Evolutionary conservation across 2,329 filamentous ascomycete species (phyloP).

Genomic region (Apiospora hydei): DNA sequence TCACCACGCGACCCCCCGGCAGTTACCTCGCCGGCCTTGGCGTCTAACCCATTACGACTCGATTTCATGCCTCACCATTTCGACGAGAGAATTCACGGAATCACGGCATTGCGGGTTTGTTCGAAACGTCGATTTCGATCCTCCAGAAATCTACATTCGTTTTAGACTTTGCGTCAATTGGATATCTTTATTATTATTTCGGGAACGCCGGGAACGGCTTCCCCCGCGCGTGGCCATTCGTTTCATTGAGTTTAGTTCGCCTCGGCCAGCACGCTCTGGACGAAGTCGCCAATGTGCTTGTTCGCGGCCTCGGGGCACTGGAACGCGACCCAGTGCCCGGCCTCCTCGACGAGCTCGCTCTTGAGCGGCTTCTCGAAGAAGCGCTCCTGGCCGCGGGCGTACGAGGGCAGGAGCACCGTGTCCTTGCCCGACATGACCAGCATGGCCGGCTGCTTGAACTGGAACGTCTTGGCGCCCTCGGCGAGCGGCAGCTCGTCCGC

Average conservation of each 20-base stretch:
- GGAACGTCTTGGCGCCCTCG: slow-evolving; percentile 62
- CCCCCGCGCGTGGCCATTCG: not conserved
- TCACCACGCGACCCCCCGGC: slow-evolving; percentile 1
- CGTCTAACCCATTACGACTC: not conserved
- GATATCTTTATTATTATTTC: not conserved
- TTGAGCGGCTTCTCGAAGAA: slow-evolving; percentile 68
- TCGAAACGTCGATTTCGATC: not conserved
- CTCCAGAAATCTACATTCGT: no score
- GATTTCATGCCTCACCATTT: not conserved
- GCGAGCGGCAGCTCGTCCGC: slow-evolving; percentile 77
- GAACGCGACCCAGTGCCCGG: slow-evolving; percentile 86
- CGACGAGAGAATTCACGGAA: not conserved
- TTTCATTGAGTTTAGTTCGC: no score
- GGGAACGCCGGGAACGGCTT: not conserved
- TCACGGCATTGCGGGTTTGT: not conserved
- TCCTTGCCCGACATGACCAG: slow-evolving; percentile 79
- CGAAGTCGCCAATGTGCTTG: slow-evolving; percentile 68
- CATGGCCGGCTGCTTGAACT: slow-evolving; percentile 66
- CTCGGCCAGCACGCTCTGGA: slow-evolving; percentile 21
- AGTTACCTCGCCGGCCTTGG: not conserved
- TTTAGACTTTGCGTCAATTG: slow-evolving; percentile 1
- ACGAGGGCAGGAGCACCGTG: slow-evolving; percentile 71
- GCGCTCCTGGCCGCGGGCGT: slow-evolving; percentile 76
- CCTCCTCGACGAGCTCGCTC: slow-evolving; percentile 63
- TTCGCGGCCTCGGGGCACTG: slow-evolving; percentile 78